phyloP scores from a whole-genome alignment of 2,329 filamentous ascomycete genomes.

The Scytalidium sp. region DNA sequence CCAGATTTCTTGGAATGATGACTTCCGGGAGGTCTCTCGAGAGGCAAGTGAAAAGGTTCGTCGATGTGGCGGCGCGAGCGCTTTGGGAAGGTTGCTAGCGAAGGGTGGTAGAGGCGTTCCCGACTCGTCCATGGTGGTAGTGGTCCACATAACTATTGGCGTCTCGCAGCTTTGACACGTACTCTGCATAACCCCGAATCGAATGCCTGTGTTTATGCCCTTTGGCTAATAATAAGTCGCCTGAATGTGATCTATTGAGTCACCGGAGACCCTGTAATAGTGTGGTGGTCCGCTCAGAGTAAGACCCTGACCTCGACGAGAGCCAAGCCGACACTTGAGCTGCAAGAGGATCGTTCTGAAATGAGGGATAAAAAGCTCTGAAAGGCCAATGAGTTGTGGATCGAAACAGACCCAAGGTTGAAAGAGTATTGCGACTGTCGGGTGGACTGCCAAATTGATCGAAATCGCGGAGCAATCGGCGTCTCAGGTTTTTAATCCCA shows the following conservation, averaged over 20 bases:
- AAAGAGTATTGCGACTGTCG: no score
- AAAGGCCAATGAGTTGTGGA: no score
- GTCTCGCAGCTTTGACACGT: background rate
- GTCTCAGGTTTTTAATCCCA: background rate
- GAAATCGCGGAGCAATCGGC: background rate
- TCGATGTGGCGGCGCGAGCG: background rate
- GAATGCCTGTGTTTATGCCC: background rate
- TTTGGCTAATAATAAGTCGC: no score
- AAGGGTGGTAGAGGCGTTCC: background rate
- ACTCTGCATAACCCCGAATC: background rate
- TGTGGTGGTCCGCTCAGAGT: background rate
- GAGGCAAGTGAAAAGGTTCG: background rate
- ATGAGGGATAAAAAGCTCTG: background rate
- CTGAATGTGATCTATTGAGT: background rate
- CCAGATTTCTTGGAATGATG: conserved; percentile 23
- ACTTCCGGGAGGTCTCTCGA: conserved; percentile 8
- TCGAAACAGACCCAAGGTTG: no score
- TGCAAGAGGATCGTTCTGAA: background rate
- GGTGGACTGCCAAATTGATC: no score
- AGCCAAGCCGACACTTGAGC: background rate
- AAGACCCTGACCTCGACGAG: background rate
- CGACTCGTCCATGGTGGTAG: background rate
- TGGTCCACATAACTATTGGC: background rate
- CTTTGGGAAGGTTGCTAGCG: background rate
- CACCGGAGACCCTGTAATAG: background rate